These are phyloP conservation scores for Populus simonii DNA, from an alignment of 345 rosid species.

Conservation along the genomic window DNA sequence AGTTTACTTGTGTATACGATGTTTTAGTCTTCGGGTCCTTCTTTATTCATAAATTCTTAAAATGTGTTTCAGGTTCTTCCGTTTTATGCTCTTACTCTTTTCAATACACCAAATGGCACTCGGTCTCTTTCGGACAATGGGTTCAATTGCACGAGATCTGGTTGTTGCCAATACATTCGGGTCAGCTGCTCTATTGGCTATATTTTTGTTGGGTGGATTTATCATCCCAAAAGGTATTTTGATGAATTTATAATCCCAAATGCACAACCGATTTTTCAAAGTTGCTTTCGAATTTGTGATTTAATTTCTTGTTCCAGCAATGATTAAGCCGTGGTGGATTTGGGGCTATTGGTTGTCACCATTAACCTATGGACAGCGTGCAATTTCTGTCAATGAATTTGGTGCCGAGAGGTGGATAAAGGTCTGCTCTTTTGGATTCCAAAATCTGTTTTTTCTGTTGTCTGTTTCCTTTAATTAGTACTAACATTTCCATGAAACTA, in stretches of 20 bases:
- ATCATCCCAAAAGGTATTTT: conserved; percentile 70
- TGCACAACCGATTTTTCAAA: background rate
- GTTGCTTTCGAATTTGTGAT: background rate
- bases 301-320: conserved; percentile 36
- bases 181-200: conserved; percentile 54
- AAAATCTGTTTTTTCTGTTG: background rate
- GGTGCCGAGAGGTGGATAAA: conserved; percentile 69
- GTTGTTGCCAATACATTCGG: conserved; percentile 88
- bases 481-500: background rate
- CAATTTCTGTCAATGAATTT: conserved; percentile 81
- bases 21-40: background rate
- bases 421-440: conserved; percentile 34
- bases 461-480: background rate
- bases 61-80: conserved; percentile 62
- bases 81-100: conserved; percentile 70
- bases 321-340: conserved; percentile 78
- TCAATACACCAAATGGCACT: conserved; percentile 88
- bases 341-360: conserved; percentile 98
- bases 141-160: conserved; percentile 74
- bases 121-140: conserved; percentile 79
- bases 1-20: background rate
- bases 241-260: background rate
- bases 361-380: conserved; percentile 71
- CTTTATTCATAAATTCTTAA: conserved; percentile 4
- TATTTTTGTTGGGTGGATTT: conserved; percentile 85